Base-by-base conservation (phyloP, 2,329 filamentous ascomycete species). In the Colletotrichum euphorbiae region DNA sequence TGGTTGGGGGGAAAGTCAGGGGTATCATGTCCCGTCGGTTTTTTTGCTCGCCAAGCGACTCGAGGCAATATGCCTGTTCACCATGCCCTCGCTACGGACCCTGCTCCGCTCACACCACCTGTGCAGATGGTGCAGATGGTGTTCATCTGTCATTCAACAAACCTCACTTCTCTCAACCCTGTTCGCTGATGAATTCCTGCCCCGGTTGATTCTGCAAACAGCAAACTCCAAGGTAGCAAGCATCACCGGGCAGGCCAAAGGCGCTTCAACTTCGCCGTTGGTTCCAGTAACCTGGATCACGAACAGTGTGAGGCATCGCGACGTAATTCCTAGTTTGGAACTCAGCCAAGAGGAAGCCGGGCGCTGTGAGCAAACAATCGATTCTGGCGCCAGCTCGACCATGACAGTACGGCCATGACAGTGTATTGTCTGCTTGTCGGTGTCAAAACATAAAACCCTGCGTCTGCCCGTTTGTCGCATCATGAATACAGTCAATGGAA, bases 401-500 rank as follows among this genome's bases (percentile, higher is more conserved):
- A 51, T 48, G 7, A 19, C 13, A 19, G 24, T 28, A 6, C 24
- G 8, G 9, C 8, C 24, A 43, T 48, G 4, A 19, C n/a, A 19
- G 24, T 45, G 24, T 28, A 46, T 24, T 9, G 28, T n/a, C 24
- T 19, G 48, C 28, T 24, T 17, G 11, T 38, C 12, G 38, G 4
- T 7, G 12, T 21, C 51, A 42, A 33, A 21, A 31, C n/a, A 66
- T 66, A 66, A 66, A 66, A 52, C 15, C 24, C 42, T 21, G 50
- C 40, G 40, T 50, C 62, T 55, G 36, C 63, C 57, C 46, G 28
- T 40, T 52, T 17, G 8, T 12, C 6, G 11, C 3, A 6, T 24
- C 38, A 52, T 54, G 48, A 58, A 55, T 42, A n/a, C 36, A 19
- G 8, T 24, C 13, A 40, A n/a, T 38, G 52, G 57, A n/a, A n/a